Evolutionary conservation across 1,284 basidiomycete genomes (phyloP).

Genomic region (Pholiota adiposa): DNA sequence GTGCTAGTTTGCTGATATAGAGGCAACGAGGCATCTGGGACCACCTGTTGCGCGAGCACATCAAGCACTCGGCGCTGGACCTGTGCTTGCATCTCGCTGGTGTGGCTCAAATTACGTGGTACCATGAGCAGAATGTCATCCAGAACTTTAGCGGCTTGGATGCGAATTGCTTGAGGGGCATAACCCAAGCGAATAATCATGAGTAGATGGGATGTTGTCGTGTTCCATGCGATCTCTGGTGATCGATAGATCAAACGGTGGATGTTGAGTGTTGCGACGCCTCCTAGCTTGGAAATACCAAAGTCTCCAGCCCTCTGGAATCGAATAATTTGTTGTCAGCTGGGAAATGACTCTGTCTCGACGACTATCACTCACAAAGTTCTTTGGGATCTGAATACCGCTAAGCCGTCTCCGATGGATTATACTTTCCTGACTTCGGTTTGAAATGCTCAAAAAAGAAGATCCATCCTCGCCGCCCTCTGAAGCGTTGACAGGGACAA

Average conservation of each 20-base stretch:
- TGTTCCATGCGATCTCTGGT: slow-evolving; percentile 85
- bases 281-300: slow-evolving; percentile 84
- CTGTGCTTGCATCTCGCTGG: slow-evolving; percentile 64
- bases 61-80: slow-evolving; percentile 85
- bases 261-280: slow-evolving; percentile 82
- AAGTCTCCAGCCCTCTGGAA: slow-evolving; percentile 81
- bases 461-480: slow-evolving; percentile 33
- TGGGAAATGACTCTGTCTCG: slow-evolving; percentile 7
- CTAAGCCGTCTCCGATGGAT: slow-evolving; percentile 77
- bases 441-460: slow-evolving; percentile 36
- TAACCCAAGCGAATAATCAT: slow-evolving; percentile 68
- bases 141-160: slow-evolving; percentile 87
- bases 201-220: slow-evolving; percentile 80
- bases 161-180: slow-evolving; percentile 80
- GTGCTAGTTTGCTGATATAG: slow-evolving; percentile 48
- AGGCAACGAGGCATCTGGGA: slow-evolving; percentile 49
- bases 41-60: slow-evolving; percentile 81
- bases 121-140: slow-evolving; percentile 80
- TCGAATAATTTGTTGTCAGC: neutral
- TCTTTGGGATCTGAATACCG: slow-evolving; percentile 81
- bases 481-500: slow-evolving; percentile 43
- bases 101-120: slow-evolving; percentile 66
- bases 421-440: slow-evolving; percentile 31
- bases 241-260: slow-evolving; percentile 82
- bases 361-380: slow-evolving; percentile 55